These are phyloP conservation scores for Ophiobolus disseminans DNA, from an alignment of 2,329 filamentous ascomycete genomes.

Conservation along the genomic window DNA sequence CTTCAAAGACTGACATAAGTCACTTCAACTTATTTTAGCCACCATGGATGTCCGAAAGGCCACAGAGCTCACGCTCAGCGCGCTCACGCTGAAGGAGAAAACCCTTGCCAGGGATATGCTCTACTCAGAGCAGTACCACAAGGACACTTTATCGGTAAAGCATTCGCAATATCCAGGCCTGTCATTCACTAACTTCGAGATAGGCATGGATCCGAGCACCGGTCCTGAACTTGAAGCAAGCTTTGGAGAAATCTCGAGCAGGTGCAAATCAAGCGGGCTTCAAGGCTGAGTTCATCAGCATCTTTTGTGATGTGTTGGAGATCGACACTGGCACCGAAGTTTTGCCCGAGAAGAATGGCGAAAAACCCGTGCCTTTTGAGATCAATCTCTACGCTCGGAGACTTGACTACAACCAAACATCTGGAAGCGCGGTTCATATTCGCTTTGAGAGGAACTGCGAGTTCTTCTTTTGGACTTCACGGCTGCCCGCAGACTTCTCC, in stretches of 20 bases:
- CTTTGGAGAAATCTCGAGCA: neutral
- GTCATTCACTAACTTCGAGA: no score
- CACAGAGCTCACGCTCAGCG: neutral
- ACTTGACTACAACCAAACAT: neutral
- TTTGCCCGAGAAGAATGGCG: neutral
- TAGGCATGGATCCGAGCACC: neutral
- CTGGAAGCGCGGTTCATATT: neutral
- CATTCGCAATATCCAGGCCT: no score
- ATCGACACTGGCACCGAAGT: neutral
- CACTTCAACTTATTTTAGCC: no score
- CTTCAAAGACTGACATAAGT: no score
- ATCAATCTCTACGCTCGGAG: neutral
- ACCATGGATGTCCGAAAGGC: neutral
- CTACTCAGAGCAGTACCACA: neutral
- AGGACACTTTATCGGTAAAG: no score
- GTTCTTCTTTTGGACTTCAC: neutral
- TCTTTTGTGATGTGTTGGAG: neutral
- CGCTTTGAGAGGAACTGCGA: neutral
- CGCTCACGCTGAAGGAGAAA: neutral
- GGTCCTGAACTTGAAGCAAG: neutral
- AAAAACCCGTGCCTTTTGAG: no score
- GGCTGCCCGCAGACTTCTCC: neutral
- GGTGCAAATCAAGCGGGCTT: neutral
- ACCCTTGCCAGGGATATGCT: neutral
- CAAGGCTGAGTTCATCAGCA: neutral